A percentile compares a stretch with the other conserved stretches of the same genome.
Conservation (phyloP, 1,139 yeast species). For the Candida neerlandica region DNA sequence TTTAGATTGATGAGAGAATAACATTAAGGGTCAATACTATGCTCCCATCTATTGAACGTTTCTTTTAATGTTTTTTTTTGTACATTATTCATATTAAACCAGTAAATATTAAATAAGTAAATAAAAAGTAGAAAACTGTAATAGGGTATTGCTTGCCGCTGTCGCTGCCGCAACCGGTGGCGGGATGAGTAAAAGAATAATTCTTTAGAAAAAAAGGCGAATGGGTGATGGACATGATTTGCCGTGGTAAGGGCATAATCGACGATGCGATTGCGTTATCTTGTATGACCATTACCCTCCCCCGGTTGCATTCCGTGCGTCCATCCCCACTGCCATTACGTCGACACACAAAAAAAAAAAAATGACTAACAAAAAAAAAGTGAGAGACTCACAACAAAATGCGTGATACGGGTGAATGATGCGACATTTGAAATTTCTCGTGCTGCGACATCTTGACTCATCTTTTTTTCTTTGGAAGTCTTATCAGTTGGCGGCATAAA, state of each 20-base stretch:
- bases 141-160: no score
- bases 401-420: background rate
- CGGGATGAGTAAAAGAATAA: background rate
- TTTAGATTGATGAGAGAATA: slow-evolving; percentile 56
- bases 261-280: no score
- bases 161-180: slow-evolving; percentile 1
- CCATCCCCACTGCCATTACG: no score
- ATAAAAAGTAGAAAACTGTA: slow-evolving; percentile 1
- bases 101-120: slow-evolving; percentile 1
- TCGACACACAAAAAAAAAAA: no score
- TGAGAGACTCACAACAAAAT: background rate
- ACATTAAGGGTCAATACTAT: background rate
- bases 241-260: no score
- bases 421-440: background rate
- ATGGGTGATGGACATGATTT: no score
- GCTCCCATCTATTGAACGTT: background rate
- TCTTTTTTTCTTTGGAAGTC: background rate
- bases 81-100: background rate
- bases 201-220: no score
- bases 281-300: no score
- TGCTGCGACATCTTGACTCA: background rate
- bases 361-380: no score
- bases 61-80: slow-evolving; percentile 4
- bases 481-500: background rate
- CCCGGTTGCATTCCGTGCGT: no score